Evolutionary conservation across 164 flowering plant genomes (phyloP).

Genomic region (Taxillus chinensis): DNA sequence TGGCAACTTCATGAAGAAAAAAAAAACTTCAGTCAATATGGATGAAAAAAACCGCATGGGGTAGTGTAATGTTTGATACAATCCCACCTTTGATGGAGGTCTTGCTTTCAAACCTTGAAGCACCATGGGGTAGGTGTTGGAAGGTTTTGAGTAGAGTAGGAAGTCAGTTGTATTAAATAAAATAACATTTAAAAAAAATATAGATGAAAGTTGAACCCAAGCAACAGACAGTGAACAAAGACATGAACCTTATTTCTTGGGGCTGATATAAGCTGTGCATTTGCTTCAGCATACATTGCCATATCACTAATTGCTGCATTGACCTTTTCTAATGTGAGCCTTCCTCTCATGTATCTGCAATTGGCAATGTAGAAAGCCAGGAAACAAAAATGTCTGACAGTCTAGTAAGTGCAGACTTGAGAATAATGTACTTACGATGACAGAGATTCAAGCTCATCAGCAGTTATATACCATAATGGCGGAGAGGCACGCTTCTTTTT

Average conservation of each 20-base stretch:
- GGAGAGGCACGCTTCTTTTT: constrained; percentile 66
- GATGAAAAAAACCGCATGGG: background rate
- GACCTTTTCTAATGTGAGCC: constrained; percentile 84
- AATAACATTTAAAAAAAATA: background rate
- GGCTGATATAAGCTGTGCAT: constrained; percentile 67
- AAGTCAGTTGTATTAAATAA: no score
- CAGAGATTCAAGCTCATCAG: constrained; percentile 60
- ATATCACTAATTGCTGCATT: constrained; percentile 86
- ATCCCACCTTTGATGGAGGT: no score
- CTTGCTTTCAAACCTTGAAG: no score
- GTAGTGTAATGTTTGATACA: no score
- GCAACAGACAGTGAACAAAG: background rate
- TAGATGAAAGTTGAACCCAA: background rate
- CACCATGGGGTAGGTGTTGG: no score
- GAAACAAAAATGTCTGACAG: background rate
- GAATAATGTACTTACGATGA: constrained; percentile 45
- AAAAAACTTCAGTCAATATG: constrained; percentile 17
- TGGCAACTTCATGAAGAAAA: constrained; percentile 46
- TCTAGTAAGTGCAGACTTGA: background rate
- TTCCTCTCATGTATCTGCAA: constrained; percentile 91
- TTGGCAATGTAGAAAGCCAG: background rate
- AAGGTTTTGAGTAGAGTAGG: no score
- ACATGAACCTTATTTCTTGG: constrained; percentile 63
- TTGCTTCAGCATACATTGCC: constrained; percentile 85
- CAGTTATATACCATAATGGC: constrained; percentile 62